Evolutionary conservation across 768 basidiomycete genomes (phyloP).

Genomic region (Hypsizygus marmoreus): DNA sequence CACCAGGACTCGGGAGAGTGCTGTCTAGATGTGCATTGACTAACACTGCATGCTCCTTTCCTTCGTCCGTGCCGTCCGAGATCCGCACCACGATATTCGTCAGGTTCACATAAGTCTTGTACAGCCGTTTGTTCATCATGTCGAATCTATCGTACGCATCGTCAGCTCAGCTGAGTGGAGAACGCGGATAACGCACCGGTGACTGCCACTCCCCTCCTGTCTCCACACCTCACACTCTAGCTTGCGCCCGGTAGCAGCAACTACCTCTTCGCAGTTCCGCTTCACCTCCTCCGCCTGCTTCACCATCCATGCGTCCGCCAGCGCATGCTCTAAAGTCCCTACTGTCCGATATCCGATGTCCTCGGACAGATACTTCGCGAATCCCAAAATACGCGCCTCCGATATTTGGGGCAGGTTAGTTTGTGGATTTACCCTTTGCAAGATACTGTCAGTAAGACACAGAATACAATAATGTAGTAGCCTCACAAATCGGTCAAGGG

Average conservation of each 20-base stretch:
- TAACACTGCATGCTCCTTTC: conserved; percentile 82
- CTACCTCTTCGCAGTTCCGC: conserved; percentile 59
- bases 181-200: conserved; percentile 58
- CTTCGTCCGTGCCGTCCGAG: conserved; percentile 69
- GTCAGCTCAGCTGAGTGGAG: not conserved
- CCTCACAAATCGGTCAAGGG: conserved; percentile 59
- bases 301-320: conserved; percentile 83
- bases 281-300: conserved; percentile 63
- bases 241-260: conserved; percentile 47
- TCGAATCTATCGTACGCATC: conserved; percentile 64
- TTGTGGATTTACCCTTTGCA: conserved; percentile 35
- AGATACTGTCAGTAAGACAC: too few relatives aligned
- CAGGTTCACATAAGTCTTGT: conserved; percentile 87
- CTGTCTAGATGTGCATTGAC: conserved; percentile 91
- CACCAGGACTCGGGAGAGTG: conserved; percentile 87
- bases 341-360: conserved; percentile 90
- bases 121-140: conserved; percentile 83
- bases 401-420: conserved; percentile 72
- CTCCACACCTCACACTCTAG: conserved; percentile 92
- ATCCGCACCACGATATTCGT: conserved; percentile 88
- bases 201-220: conserved; percentile 85
- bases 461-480: too few relatives aligned
- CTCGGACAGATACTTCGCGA: conserved; percentile 74
- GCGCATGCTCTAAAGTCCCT: conserved; percentile 85
- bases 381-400: conserved; percentile 64